Base-by-base conservation (phyloP, 805 yeast genomes). In the Torulaspora franciscae region DNA sequence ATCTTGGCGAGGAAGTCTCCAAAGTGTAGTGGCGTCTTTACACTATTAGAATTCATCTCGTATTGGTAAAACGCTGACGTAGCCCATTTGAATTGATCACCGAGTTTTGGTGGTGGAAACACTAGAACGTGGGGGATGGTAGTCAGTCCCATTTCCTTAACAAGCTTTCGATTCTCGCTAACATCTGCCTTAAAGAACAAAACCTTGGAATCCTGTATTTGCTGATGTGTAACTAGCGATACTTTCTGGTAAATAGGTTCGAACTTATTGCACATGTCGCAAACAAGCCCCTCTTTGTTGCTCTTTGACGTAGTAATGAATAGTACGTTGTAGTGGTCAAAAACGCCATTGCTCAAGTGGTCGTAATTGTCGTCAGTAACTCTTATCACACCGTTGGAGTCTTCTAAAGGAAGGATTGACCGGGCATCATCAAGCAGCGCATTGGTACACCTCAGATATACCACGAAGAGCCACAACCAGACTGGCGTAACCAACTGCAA, bases 71-170 rank as follows among this genome's bases (percentile, higher is more conserved):
- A 67, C 50, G 64, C 65, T 15, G 61, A 54, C 2, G 47, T 44
- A 7, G 58, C 32, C 66, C 66, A 62, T 13, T 48, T 38, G 41
- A 60, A 61, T 3, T 35, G 56, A 4, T 60, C 64, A 10, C 17
- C 42, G 8, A 28, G 11, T 38, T 56, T 57, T 5, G 58, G 39
- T 3, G 80, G 83, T 3, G 89, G 88, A 44, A 77, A 72, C 2
- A 83, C 66, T 79, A 88, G 78, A n/a, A 82, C 52, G 47, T 78
- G 81, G 1, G 95, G 93, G 3, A 82, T 77, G 2, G 77, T 66
- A 2, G 63, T 63, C 45, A 84, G 56, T 2, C 66, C 60, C 42
- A 81, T 53, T 7, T 65, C 61, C 22, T 65, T 58, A 47, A 77
- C 74, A 19, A 74, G 55, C 3, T 60, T 55, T 8, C 64, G 47